Evolutionary conservation across 257 asterid species (phyloP).

Genomic region (Solanum bulbocastanum): DNA sequence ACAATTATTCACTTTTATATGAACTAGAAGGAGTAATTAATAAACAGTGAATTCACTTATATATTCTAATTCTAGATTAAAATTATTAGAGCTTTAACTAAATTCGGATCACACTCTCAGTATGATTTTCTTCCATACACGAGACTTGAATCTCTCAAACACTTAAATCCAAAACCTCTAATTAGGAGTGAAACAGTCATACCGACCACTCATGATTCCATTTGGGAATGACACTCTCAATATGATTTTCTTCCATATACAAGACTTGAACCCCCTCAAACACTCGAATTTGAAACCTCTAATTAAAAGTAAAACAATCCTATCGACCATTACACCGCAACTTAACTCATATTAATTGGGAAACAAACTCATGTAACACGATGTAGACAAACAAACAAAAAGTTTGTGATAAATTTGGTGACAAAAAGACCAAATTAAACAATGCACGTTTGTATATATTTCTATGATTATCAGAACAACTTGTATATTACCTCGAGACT

Average conservation of each 20-base stretch:
- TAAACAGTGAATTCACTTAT: not conserved
- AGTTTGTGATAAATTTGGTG: not conserved
- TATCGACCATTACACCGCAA: no score
- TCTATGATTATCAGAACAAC: not conserved
- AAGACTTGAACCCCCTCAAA: no score
- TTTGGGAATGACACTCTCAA: no score
- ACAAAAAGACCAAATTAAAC: not conserved
- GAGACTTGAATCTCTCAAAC: no score
- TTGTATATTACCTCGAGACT: not conserved
- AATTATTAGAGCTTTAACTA: no score
- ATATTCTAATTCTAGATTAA: not conserved
- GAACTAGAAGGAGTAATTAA: not conserved
- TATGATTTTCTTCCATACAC: no score
- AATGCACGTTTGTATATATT: not conserved
- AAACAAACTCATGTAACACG: not conserved
- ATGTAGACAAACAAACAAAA: not conserved
- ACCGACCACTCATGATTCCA: accelerated
- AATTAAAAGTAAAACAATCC: no score
- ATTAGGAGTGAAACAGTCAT: no score
- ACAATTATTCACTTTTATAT: not conserved
- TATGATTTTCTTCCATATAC: no score
- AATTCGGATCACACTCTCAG: no score
- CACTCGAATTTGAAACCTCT: accelerated
- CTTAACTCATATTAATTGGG: not conserved
- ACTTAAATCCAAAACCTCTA: no score